phyloP scores from a whole-genome alignment of 1,284 basidiomycete genomes.

The Pyrrhoderma lamaoense region DNA sequence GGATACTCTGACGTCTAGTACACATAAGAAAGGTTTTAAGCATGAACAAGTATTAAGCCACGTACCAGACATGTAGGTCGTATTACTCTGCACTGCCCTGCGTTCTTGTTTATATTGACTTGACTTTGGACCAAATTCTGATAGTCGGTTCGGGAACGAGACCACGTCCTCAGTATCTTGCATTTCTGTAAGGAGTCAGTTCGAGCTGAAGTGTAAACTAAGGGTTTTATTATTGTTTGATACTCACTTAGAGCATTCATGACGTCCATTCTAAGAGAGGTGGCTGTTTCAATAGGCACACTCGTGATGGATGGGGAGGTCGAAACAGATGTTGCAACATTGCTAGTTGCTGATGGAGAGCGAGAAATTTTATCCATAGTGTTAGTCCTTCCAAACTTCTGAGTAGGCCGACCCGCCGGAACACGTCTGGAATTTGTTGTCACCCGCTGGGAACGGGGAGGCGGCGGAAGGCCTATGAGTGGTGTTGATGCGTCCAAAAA shows the following conservation, averaged over 20 bases:
- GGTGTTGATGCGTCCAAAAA: conserved; percentile 1
- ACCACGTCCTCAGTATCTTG: background rate
- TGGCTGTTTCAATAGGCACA: conserved; percentile 3
- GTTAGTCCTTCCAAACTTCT: background rate
- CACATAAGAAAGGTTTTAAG: too few species aligned
- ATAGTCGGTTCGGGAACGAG: background rate
- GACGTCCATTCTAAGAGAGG: conserved; percentile 6
- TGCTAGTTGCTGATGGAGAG: conserved; percentile 9
- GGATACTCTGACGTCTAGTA: too few species aligned
- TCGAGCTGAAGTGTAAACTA: background rate
- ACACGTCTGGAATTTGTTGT: too few species aligned
- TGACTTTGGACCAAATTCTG: conserved; percentile 11
- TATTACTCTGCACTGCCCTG: too few species aligned
- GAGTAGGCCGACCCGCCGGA: too few species aligned
- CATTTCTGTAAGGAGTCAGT: conserved; percentile 4
- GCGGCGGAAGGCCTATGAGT: conserved; percentile 26
- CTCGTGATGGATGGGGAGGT: conserved; percentile 8
- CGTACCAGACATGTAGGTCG: too few species aligned
- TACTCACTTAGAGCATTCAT: conserved; percentile 12
- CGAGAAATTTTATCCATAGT: conserved; percentile 1
- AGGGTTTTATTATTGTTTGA: background rate
- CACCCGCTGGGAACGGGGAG: conserved; percentile 30
- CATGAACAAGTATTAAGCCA: too few species aligned
- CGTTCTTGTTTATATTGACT: too few species aligned
- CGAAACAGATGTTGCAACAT: conserved; percentile 13